Percentiles rank a stretch among this genome's conserved stretches.
phyloP scores from a whole-genome alignment of 2,329 filamentous ascomycete species.

The Scedosporium minutisporum region DNA sequence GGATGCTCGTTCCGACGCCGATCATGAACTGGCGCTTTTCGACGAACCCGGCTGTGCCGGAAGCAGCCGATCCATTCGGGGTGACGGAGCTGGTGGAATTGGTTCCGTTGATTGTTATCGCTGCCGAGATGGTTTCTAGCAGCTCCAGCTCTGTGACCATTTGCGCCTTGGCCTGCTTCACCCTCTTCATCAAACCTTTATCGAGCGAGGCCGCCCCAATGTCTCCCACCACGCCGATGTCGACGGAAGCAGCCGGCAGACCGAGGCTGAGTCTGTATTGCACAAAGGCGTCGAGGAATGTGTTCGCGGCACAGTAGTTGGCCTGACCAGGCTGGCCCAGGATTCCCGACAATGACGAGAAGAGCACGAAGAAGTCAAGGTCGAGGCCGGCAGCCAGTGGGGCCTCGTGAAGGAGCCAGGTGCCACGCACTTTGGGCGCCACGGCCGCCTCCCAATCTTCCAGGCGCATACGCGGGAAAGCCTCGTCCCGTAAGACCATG shows the following conservation, averaged over 20 bases:
- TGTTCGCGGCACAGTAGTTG: slow-evolving; percentile 33
- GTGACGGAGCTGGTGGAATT: background rate
- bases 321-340: slow-evolving; percentile 25
- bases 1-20: background rate
- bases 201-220: slow-evolving; percentile 21
- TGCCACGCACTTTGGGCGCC: slow-evolving; percentile 22
- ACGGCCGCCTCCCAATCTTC: slow-evolving; percentile 18
- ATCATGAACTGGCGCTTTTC: background rate
- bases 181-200: slow-evolving; percentile 16
- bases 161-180: slow-evolving; percentile 8
- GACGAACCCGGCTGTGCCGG: background rate
- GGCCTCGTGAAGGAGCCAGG: slow-evolving; percentile 25
- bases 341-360: slow-evolving; percentile 24
- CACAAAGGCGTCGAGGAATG: slow-evolving; percentile 28
- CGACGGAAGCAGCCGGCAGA: slow-evolving; percentile 23
- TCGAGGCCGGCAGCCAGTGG: background rate
- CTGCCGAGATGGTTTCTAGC: slow-evolving; percentile 7
- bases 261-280: slow-evolving; percentile 22
- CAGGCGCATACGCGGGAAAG: slow-evolving; percentile 20
- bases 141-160: slow-evolving; percentile 14
- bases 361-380: slow-evolving; percentile 28
- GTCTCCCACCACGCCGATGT: slow-evolving; percentile 25
- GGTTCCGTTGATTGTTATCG: background rate
- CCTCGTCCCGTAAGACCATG: background rate
- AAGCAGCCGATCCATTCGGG: background rate